Conservation (phyloP, 2,329 filamentous ascomycete genomes). For the Boeremia lycopersici region DNA sequence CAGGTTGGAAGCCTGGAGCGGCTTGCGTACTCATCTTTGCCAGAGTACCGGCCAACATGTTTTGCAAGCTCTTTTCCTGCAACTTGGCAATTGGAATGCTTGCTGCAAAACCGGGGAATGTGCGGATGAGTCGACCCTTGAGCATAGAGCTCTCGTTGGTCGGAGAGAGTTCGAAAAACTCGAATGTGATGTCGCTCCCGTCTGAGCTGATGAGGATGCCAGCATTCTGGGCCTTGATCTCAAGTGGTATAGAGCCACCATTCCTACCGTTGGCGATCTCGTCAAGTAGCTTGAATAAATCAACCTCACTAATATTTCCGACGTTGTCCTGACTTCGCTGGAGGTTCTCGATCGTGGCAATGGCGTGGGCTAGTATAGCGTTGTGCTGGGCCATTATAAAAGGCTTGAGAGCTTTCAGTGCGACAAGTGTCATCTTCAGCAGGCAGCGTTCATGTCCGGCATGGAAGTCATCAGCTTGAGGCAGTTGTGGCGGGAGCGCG, state of each 20-base stretch:
- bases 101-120: constrained; percentile 53
- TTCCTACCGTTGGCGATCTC: constrained; percentile 23
- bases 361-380: constrained; percentile 10
- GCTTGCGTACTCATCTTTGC: constrained; percentile 47
- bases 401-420: constrained; percentile 20
- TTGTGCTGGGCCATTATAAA: neutral
- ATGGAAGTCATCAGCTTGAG: constrained; percentile 44
- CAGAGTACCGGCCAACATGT: constrained; percentile 41
- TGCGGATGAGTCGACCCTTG: constrained; percentile 50
- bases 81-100: constrained; percentile 35
- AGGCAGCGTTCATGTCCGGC: constrained; percentile 20
- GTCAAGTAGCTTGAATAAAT: constrained; percentile 15
- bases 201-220: constrained; percentile 50
- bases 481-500: constrained; percentile 57
- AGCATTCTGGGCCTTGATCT: constrained; percentile 56
- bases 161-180: constrained; percentile 57
- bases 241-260: constrained; percentile 40
- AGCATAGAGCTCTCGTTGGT: constrained; percentile 48
- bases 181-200: constrained; percentile 39
- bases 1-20: constrained; percentile 42
- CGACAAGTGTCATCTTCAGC: constrained; percentile 13
- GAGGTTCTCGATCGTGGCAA: constrained; percentile 24
- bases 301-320: constrained; percentile 20
- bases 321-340: constrained; percentile 3
- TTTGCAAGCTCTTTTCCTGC: constrained; percentile 18